Base-by-base conservation (phyloP, 2,329 filamentous ascomycete species). In the Gnomoniopsis smithogilvyi region DNA sequence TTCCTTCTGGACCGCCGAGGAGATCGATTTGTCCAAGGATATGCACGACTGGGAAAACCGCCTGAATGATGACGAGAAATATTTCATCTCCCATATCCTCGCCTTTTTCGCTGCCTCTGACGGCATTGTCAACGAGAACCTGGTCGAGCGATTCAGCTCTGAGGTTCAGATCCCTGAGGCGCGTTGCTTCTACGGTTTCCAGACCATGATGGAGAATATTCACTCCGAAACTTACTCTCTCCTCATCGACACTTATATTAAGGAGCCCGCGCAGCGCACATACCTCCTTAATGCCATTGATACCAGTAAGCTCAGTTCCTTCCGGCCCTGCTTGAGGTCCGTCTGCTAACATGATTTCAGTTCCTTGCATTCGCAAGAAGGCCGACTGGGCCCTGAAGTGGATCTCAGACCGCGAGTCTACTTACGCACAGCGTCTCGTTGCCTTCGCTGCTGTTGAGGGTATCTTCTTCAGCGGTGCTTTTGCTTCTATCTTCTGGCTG, bases 191-290 rank as follows among this genome's bases (percentile, higher is more conserved):
- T 99, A 99, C 77, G 95, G 95, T 65, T 99, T 99, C 86, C 95
- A 99, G 82, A 98, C 98, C 81, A 99, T 99, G 95, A 98, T 99
- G 91, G 95, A 99, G 84, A 99, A 99, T 81, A 96, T 99, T 71
- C 95, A 99, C 85, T 97, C 95, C 17, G 95, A 99, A 82, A 99
- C 95, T 56, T 99, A 99, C 85, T 98, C 94, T 21, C 88, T 99
- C 38, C 88, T 99, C 73, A 99, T 99, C 74, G 95, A 99, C 76
- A 97, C 94, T 64, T 99, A 99, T 78, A 96, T 99, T 80, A 97
- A 96, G 84, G 95, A 99, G 81, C 90, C 91, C 64, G 90, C 90
- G 73, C 94, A 99, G 81, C 88, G 92, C 68, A 90, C 85, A 63
- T 93, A 98, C 74, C 89, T 99, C 59, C 98, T 99, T 81, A 96